These are phyloP conservation scores for Clarireedia hainanense DNA, from an alignment of 2,329 filamentous ascomycete genomes.

Conservation along the genomic window DNA sequence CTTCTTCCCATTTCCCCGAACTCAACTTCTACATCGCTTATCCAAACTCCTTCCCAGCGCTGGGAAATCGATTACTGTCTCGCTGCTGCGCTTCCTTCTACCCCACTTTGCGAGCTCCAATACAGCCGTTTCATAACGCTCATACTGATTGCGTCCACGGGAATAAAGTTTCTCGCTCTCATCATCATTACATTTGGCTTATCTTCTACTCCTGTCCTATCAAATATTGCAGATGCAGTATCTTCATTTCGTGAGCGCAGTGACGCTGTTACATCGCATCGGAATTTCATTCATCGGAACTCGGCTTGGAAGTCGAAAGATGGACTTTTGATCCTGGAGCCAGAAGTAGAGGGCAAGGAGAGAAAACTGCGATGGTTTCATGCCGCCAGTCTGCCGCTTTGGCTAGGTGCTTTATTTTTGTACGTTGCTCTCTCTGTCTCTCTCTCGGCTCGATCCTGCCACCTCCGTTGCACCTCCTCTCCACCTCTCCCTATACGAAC, in stretches of 20 bases:
- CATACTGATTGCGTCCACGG: not conserved
- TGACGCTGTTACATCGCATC: slow-evolving; percentile 25
- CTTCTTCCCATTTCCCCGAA: not conserved
- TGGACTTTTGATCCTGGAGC: not conserved
- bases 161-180: not conserved
- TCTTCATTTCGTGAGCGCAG: slow-evolving; percentile 30
- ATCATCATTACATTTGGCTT: slow-evolving; percentile 1
- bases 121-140: slow-evolving; percentile 10
- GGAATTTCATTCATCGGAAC: slow-evolving; percentile 20
- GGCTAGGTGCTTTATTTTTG: slow-evolving; percentile 12
- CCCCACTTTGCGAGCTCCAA: slow-evolving; percentile 16
- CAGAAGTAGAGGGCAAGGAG: not conserved
- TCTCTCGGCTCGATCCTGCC: not conserved
- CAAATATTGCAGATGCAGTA: slow-evolving; percentile 32
- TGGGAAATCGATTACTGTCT: slow-evolving; percentile 21
- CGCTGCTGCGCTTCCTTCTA: slow-evolving; percentile 7
- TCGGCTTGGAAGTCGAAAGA: slow-evolving; percentile 14
- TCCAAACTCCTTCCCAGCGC: slow-evolving; percentile 4
- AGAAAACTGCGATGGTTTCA: slow-evolving; percentile 15
- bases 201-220: slow-evolving; percentile 19
- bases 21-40: not conserved
- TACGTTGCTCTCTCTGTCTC: not conserved
- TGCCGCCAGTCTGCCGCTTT: slow-evolving; percentile 10
- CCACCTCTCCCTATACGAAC: not conserved
- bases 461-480: too few species aligned